A percentile compares a stretch with the other conserved stretches of the same genome.
phyloP scores from a whole-genome alignment of 2,329 filamentous ascomycete species.

The Drechslera avenae region DNA sequence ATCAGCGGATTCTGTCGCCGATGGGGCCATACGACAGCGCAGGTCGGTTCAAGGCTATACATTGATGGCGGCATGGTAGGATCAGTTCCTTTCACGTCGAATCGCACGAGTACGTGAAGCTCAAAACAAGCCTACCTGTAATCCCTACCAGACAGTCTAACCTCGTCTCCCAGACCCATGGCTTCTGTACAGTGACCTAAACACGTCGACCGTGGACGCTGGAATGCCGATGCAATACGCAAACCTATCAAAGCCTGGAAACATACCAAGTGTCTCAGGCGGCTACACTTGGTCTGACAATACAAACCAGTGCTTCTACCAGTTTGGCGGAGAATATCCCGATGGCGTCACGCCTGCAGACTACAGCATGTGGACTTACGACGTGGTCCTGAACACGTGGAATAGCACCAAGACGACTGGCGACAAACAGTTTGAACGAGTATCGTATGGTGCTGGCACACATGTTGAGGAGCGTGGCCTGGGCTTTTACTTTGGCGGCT shows the following conservation, averaged over 20 bases:
- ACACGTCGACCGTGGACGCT: constrained; percentile 44
- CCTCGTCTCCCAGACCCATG: constrained; percentile 53
- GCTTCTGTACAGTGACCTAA: constrained; percentile 64
- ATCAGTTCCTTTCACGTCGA: constrained; percentile 43
- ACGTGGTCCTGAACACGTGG: constrained; percentile 63
- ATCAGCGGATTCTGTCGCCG: constrained; percentile 57
- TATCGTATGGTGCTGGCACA: constrained; percentile 63
- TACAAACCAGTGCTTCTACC: constrained; percentile 67
- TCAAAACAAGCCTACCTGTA: background rate
- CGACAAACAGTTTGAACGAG: constrained; percentile 49
- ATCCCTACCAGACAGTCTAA: constrained; percentile 14
- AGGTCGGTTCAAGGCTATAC: constrained; percentile 64
- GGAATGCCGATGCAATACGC: constrained; percentile 60
- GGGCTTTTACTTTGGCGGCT: constrained; percentile 68
- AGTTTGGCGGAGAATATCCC: constrained; percentile 65
- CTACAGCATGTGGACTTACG: constrained; percentile 63
- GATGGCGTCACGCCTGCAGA: constrained; percentile 47
- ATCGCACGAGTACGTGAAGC: constrained; percentile 60
- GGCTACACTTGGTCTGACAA: constrained; percentile 64
- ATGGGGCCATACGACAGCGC: constrained; percentile 63
- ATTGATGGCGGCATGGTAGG: constrained; percentile 58
- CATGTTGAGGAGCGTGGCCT: constrained; percentile 60
- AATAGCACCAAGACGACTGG: constrained; percentile 52
- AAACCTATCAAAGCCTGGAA: constrained; percentile 64
- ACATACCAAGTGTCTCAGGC: constrained; percentile 58